Conservation (phyloP, 1,139 yeast genomes). For the Zhuliangozyma parablackwelliae region DNA sequence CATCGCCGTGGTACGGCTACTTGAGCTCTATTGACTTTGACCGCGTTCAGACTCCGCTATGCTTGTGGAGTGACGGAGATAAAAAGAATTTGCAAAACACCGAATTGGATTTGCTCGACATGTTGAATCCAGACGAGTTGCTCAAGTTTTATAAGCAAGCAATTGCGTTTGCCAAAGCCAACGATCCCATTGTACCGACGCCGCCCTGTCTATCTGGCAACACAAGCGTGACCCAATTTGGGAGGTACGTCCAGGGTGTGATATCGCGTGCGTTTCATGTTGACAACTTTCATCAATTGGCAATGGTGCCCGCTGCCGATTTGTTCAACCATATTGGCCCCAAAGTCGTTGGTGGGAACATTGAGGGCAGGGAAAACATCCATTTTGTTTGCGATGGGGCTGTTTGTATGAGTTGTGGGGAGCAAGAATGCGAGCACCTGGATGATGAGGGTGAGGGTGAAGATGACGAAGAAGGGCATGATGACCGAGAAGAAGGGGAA, state of each 20-base stretch:
- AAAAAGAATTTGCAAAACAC: slow-evolving; percentile 55
- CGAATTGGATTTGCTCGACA: slow-evolving; percentile 61
- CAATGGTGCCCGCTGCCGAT: slow-evolving; percentile 88
- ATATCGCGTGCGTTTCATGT: slow-evolving; percentile 79
- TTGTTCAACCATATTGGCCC: slow-evolving; percentile 70
- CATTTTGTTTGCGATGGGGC: slow-evolving; percentile 70
- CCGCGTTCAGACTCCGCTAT: slow-evolving; percentile 42
- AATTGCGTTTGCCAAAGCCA: slow-evolving; percentile 41
- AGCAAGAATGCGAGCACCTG: slow-evolving; percentile 50
- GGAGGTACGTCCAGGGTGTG: slow-evolving; percentile 52
- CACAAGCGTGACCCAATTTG: slow-evolving; percentile 37
- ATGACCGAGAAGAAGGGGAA: slow-evolving; percentile 5
- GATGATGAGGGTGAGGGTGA: slow-evolving; percentile 23
- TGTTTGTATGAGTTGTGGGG: slow-evolving; percentile 76
- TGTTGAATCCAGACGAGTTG: slow-evolving; percentile 57
- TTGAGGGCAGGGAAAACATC: slow-evolving; percentile 49
- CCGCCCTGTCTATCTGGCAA: slow-evolving; percentile 21
- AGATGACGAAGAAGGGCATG: slow-evolving; percentile 11
- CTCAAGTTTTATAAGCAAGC: slow-evolving; percentile 50
- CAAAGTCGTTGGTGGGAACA: slow-evolving; percentile 12
- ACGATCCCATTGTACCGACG: slow-evolving; percentile 22
- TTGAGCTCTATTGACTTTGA: slow-evolving; percentile 50
- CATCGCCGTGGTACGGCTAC: slow-evolving; percentile 76
- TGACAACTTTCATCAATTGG: slow-evolving; percentile 68
- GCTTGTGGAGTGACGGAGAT: slow-evolving; percentile 58